Base-by-base conservation (phyloP, 257 asterid genomes). In the Penstemon eatonii region DNA sequence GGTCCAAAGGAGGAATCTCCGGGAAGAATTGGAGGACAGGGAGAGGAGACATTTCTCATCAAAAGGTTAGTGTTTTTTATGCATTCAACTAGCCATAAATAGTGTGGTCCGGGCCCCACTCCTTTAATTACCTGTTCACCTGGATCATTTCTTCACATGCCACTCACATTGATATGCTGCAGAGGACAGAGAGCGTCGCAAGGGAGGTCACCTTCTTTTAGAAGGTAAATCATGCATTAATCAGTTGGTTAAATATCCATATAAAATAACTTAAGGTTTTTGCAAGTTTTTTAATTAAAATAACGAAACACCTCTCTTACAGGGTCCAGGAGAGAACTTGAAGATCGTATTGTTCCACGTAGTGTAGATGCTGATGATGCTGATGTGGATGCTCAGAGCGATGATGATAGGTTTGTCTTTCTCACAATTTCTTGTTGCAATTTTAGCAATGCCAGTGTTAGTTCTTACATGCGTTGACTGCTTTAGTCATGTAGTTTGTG, bases 111-210 rank as follows among this genome's bases (percentile, higher is more conserved):
- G 54, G 13, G 12, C 47, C 36, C 47, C 41, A 7, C 13, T 63
- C 8, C 36, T 8, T 19, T 25, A 15, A 10, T 63, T 63, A 25
- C 11, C 6, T 49, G 18, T 19, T 43, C 10, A 3, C 19, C 18
- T 37, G 60, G 15, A 7, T 44, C 41, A 41, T 8, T 41, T 61
- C n/a, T 40, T 74, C 40, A 47, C 33, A 0, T 69, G 44, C 36
- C 12, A 10, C 55, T 69, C 49, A n/a, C 33, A 9, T 33, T 19
- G 54, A 43, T 67, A 54, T 78, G 52, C 59, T 79, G 76, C 90
- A 90, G 99, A 91, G 77, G 99, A 89, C 53, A 87, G 94, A 81
- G 96, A 87, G 63, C 96, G 91, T 56, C 90, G 96, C 50, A 91
- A 79, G 78, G 89, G 89, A 72, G 84, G 83, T 41, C 94, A 87